Percentiles rank a stretch among this genome's conserved stretches.
Conservation (phyloP, 2,329 filamentous ascomycete species). For the Immersiporthe knoxdaviesiana region DNA sequence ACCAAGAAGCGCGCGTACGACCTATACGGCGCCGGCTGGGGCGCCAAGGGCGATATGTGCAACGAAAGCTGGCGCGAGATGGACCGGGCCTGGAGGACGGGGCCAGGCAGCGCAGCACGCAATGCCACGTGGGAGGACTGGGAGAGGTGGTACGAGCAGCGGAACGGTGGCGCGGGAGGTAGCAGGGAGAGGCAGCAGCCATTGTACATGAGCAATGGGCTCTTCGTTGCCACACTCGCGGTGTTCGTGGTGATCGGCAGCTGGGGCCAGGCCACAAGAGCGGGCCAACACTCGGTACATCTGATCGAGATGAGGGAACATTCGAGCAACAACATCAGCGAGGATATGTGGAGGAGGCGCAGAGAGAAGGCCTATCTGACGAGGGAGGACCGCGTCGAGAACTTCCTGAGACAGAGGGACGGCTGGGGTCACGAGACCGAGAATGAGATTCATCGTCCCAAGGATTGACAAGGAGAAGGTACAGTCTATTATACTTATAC, state of each 20-base stretch:
- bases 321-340: conserved; percentile 67
- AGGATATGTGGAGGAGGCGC: conserved; percentile 58
- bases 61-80: conserved; percentile 39
- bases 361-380: conserved; percentile 55
- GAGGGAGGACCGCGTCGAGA: conserved; percentile 71
- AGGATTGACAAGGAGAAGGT: conserved; percentile 6
- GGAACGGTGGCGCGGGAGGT: conserved; percentile 44
- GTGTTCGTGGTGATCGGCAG: conserved; percentile 70
- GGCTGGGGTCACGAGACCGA: conserved; percentile 36
- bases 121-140: conserved; percentile 99
- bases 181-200: conserved; percentile 52
- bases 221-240: conserved; percentile 75
- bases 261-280: conserved; percentile 72
- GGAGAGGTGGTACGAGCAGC: conserved; percentile 74
- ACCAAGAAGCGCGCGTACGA: conserved; percentile 82
- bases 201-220: conserved; percentile 75
- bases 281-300: conserved; percentile 62
- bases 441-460: conserved; percentile 11
- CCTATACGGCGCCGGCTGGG: conserved; percentile 80
- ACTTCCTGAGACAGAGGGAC: conserved; percentile 76
- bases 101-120: conserved; percentile 52
- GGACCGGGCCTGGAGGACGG: conserved; percentile 54
- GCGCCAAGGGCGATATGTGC: conserved; percentile 37
- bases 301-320: conserved; percentile 69
- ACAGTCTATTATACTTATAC: neutral